Percentiles rank a stretch among this genome's conserved stretches.
Evolutionary conservation across 1,284 basidiomycete species (phyloP).

Genomic region (Ceratorhiza oryzae-sativae): DNA sequence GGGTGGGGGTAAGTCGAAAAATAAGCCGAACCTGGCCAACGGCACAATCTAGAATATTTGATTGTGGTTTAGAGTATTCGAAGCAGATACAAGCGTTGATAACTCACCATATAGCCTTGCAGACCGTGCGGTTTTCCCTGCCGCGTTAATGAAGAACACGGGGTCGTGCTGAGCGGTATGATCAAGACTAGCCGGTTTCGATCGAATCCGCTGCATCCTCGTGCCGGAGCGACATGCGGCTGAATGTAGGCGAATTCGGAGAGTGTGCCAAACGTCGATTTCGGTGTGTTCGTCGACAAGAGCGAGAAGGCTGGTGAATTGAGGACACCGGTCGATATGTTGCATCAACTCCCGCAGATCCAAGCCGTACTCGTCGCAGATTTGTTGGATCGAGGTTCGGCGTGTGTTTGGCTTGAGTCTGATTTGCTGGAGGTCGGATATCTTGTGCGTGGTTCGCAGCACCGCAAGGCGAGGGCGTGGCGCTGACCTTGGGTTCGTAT

Average conservation of each 20-base stretch:
- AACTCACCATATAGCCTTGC: not conserved
- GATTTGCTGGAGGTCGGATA: conserved; percentile 10
- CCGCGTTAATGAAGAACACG: not conserved
- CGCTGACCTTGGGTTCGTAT: not conserved
- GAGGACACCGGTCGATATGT: not conserved
- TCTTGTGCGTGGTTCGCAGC: not conserved
- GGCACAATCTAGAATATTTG: not conserved
- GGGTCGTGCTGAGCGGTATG: not conserved
- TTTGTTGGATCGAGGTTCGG: not conserved
- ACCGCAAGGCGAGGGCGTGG: conserved; percentile 5
- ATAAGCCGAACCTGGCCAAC: conserved; percentile 7
- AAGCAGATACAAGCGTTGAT: not conserved
- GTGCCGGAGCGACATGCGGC: not conserved
- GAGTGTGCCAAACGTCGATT: conserved; percentile 15
- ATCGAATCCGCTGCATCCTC: conserved; percentile 16
- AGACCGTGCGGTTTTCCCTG: not conserved
- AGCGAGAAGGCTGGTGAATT: not conserved
- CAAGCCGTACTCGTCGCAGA: not conserved
- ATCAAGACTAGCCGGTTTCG: not conserved
- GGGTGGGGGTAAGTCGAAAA: conserved; percentile 3
- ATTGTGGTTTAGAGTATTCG: not conserved
- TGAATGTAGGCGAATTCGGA: not conserved
- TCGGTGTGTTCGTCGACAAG: not conserved
- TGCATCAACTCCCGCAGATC: not conserved
- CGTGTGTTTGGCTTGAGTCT: not conserved